Conservation (phyloP, 1,284 basidiomycete species). For the Pseudomicrostroma phylloplanum region DNA sequence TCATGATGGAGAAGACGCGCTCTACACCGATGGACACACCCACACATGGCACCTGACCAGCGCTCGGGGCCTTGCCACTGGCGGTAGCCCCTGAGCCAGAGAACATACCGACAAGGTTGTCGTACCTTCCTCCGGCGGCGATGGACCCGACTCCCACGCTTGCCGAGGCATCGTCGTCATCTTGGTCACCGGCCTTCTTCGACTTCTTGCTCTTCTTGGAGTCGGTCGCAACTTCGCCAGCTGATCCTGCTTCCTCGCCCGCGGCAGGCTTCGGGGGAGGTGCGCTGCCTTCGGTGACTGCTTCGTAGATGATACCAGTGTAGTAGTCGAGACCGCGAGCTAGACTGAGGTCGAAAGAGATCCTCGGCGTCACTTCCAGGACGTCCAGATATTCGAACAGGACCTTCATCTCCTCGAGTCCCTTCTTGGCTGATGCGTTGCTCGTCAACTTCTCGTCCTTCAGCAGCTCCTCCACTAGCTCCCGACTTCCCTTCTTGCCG, state of each 20-base stretch:
- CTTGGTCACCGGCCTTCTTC: conserved; percentile 54
- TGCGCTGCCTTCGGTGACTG: conserved; percentile 83
- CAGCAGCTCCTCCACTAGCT: conserved; percentile 70
- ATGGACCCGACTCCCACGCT: conserved; percentile 93
- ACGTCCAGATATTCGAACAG: conserved; percentile 78
- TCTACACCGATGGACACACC: conserved; percentile 91
- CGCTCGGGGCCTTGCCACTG: conserved; percentile 33
- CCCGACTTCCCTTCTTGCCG: conserved; percentile 77
- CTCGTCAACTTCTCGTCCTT: conserved; percentile 64
- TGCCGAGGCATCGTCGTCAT: conserved; percentile 86
- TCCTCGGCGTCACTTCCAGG: conserved; percentile 66
- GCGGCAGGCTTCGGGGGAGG: conserved; percentile 65
- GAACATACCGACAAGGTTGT: conserved; percentile 93
- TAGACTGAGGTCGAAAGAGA: conserved; percentile 92
- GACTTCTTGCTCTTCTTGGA: conserved; percentile 56
- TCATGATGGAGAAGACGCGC: conserved; percentile 87
- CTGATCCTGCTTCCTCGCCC: conserved; percentile 35
- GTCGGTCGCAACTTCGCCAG: conserved; percentile 25
- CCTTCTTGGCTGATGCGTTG: conserved; percentile 69
- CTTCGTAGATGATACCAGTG: conserved; percentile 98
- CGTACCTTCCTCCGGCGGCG: conserved; percentile 93
- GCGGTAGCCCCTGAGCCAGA: conserved; percentile 65
- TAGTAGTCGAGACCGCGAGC: conserved; percentile 97
- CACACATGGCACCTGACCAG: conserved; percentile 68
- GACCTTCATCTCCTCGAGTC: conserved; percentile 81